Evolutionary conservation across 352 stramenopile species (phyloP), one percentile per base, ranked within the genome.

Genomic region (Phytopythium mirpurense): DNA sequence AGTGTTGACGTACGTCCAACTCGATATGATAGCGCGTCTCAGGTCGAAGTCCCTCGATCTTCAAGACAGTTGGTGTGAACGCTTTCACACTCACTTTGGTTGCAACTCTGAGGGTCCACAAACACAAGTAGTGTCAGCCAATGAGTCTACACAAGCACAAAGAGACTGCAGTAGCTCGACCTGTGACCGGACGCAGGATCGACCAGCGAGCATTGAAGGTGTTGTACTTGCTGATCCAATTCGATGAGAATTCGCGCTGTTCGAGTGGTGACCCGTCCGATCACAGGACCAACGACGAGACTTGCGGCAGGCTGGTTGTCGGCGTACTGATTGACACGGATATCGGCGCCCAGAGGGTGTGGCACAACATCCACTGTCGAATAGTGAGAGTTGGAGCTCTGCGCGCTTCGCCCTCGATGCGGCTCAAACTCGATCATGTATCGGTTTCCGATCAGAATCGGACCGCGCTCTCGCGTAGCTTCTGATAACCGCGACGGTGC

Each of bases 191-290:
- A 71, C 29, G 41, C 45, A 37, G 54, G 36, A 27, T 80, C 70
- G 12, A 51, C 68, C 18, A 86, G 52, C 2, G 72, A 57, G 23
- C 78, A 89, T 26, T 55, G 29, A 2, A 71, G 63, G 31, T 65
- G 78, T 0, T 59, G 21, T 9, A 70, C 74, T 3, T 55, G 23
- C 1, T 70, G 72, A 45, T 88, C 78, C 19, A 89, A 47, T 37
- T 89, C 81, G 34, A 91, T 50, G 3, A 91, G 63, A 27, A 91
- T 77, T 19, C 81, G 63, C 1, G 68, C 68, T 23, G 78, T 71
- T 14, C 63, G 58, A 8, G 72, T 63, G n/a, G 74, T 83, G 15
- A 89, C 66, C 16, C 70, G 65, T 24, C 81, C 78, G 26, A 91
- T 54, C n/a, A 91, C 59, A 11, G 81, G 81, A 3, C 81, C 81